A percentile compares a stretch with the other conserved stretches of the same genome.
Evolutionary conservation across 202 grass and related monocot species (phyloP).

Genomic region (Hordeum pubiflorum): DNA sequence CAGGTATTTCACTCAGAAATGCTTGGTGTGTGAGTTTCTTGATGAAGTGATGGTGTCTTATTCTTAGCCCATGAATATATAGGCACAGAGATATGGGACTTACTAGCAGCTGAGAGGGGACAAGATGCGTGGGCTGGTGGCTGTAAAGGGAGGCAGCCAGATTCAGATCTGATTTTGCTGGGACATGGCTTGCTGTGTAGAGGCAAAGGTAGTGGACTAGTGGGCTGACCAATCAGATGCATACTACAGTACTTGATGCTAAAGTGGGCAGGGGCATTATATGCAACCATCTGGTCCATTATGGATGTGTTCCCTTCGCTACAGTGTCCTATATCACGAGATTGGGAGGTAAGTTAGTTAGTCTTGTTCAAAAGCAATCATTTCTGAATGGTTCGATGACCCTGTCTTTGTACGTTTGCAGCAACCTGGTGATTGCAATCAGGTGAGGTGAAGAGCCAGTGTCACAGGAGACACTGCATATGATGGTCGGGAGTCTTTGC

Average conservation of each 20-base stretch:
- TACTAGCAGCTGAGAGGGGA: slow-evolving; percentile 15
- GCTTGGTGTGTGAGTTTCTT: not conserved
- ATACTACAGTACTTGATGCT: not conserved
- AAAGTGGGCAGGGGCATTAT: slow-evolving; percentile 10
- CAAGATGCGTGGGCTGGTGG: slow-evolving; percentile 10
- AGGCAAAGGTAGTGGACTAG: not conserved
- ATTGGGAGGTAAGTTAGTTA: not conserved
- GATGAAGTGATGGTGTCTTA: slow-evolving; percentile 22
- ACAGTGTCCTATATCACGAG: not conserved
- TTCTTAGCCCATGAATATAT: slow-evolving; percentile 27
- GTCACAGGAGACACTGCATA: not conserved
- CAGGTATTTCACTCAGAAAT: slow-evolving; percentile 30
- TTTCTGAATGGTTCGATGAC: not conserved
- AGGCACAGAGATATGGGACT: not conserved
- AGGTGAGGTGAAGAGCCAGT: not conserved
- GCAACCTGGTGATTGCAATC: not conserved
- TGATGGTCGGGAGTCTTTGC: not conserved
- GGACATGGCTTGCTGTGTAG: not conserved
- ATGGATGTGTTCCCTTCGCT: slow-evolving; percentile 8
- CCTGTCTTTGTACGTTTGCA: not conserved
- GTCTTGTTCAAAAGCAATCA: not conserved
- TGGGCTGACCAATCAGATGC: slow-evolving; percentile 10
- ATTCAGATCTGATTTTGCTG: not conserved
- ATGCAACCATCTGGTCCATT: not conserved
- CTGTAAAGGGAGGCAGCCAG: not conserved